Base-by-base conservation (phyloP, 768 basidiomycete genomes). In the Pholiota conissans region DNA sequence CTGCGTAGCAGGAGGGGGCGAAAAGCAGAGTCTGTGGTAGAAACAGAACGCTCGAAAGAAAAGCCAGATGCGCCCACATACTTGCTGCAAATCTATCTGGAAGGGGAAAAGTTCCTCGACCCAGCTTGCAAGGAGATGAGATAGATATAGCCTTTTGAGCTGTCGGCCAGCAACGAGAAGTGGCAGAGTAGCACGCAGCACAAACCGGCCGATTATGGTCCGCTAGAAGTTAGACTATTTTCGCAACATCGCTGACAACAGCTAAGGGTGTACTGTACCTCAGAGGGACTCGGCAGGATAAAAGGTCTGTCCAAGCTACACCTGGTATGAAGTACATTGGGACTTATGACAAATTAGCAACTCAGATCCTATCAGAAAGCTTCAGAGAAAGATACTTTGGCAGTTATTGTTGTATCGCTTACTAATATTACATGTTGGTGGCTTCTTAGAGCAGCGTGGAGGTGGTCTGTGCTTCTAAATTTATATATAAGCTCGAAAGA, bases 21-120 rank as follows among this genome's bases (percentile, higher is more conserved):
- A 49, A 47, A 32, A 58, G 57, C 57, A 63, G 64, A 59, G 55
- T 48, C 56, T 61, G 61, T 2, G 55, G 49, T 18, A 57, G 52
- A 32, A 60, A 61, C 26, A 65, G 55, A 62, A 59, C 54, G 54
- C 58, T 52, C 16, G 61, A 29, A n/a, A 28, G 58, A 48, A 65
- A 46, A 18, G 61, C 45, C 22, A 65, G 35, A 47, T 56, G 59
- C 48, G 54, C 50, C 61, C 59, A 60, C 58, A 62, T 60, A 7
- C 26, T 46, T 13, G 26, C 18, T 10, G 42, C 30, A 29, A 32
- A 16, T 27, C 50, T 37, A 13, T 52, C n/a, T n/a, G n/a, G n/a
- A n/a, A n/a, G n/a, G n/a, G n/a, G n/a, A n/a, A n/a, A n/a, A n/a
- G n/a, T n/a, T n/a, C n/a, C 27, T 32, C 29, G 18, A 29, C n/a